Evolutionary conservation across 2,329 filamentous ascomycete species (phyloP), one percentile per base, ranked within the genome.

Genomic region (Chalara sp.): DNA sequence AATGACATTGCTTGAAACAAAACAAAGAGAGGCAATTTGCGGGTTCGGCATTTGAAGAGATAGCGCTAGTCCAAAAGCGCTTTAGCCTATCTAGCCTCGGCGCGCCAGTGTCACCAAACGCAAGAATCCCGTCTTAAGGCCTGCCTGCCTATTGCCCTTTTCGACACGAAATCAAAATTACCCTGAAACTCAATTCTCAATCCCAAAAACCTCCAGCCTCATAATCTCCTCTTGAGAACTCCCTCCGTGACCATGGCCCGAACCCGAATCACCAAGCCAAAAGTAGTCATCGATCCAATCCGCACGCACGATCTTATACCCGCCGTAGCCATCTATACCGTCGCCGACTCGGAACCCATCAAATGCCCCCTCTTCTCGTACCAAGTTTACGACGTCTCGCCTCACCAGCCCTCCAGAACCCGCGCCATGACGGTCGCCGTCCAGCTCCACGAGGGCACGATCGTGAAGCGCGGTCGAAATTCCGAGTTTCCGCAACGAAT

Each of bases 381-480:
- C 41, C 41, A 43, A 43, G 41, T 43, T 43, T 43, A 43, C 41
- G 41, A 43, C 41, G 13, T 43, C 41, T 43, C 41, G 41, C 41
- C 41, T 43, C 41, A 43, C 41, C 41, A 43, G 41, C 21, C 41
- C 41, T 43, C 41, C 41, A 43, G 21, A 3, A 43, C 41, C 41
- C 41, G 21, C 41, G 8, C 41, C 41, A 43, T 43, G 41, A 43
- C 41, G 5, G 41, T 43, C 41, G 41, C 41, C 41, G 41, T 43
- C 5, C 41, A 43, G 41, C 41, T 43, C 41, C 41, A 43, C 41
- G 41, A 43, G 41, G 41, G 41, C 21, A 43, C 41, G 13, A 43
- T 43, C 5, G 41, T 3, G 41, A 3, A 43, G 28, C 41, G 41
- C 41, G 11, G 41, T 43, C 41, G 41, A 43, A 43, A 43, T 43